Conservation (phyloP, 495 filamentous ascomycete species). For the Penicillium angulare region DNA sequence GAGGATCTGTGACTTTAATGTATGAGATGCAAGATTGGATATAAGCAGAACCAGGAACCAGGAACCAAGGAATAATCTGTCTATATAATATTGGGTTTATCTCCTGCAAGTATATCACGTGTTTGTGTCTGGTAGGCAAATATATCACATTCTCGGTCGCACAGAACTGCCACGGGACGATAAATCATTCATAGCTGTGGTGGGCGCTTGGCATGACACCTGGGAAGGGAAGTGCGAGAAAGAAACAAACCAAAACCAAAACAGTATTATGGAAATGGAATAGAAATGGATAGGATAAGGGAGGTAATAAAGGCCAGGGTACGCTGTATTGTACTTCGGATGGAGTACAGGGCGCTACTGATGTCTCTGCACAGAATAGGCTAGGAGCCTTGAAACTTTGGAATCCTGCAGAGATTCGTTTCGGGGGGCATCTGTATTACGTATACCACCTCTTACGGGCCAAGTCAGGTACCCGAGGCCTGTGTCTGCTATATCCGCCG, state of each 20-base stretch:
- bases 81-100: neutral
- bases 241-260: neutral
- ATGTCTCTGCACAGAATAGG: too few relatives aligned
- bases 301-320: too few relatives aligned
- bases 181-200: neutral
- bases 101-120: conserved; percentile 1
- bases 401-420: too few relatives aligned
- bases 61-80: neutral
- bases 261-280: neutral
- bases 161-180: conserved; percentile 7
- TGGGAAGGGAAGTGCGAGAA: neutral
- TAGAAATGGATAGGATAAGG: too few relatives aligned
- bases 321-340: too few relatives aligned
- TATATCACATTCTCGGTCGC: conserved; percentile 12
- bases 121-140: neutral
- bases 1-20: neutral
- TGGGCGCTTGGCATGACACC: neutral
- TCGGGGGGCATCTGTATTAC: conserved; percentile 9
- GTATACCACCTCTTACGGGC: neutral
- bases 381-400: too few relatives aligned
- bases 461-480: conserved; percentile 20
- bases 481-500: conserved; percentile 19
- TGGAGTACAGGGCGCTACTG: too few relatives aligned
- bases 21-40: neutral
- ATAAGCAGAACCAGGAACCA: neutral